Base-by-base conservation (phyloP, 2,329 filamentous ascomycete species). In the Myriosclerotinia curreyana region DNA sequence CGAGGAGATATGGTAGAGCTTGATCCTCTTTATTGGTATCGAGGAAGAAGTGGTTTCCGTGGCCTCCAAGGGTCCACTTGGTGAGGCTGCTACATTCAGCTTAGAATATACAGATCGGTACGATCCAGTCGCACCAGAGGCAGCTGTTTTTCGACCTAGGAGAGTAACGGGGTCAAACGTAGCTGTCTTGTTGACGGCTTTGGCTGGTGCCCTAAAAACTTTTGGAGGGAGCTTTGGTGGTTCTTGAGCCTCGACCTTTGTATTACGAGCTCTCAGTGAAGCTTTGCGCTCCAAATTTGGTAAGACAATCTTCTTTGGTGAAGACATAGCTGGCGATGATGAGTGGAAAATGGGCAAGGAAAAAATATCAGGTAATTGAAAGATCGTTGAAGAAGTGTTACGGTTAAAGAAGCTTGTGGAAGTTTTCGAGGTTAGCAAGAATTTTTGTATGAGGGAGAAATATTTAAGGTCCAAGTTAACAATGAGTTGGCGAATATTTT, bases 111-210 rank as follows among this genome's bases (percentile, higher is more conserved):
- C n/a, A 4, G 40, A 15, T 5, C 38, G 22, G 17, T 44, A 44
- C 11, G 1, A 2, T n/a, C 25, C 6, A n/a, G 11, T 11, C 3
- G 22, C 31, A 44, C 12, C 11, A 22, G 17, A 0, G 3, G 20
- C 15, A n/a, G 0, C 5, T 8, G 1, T 5, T n/a, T 0, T 1
- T 9, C 1, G 6, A 11, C 6, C 11, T 17, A 17, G 5, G 8
- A 28, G 28, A n/a, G n/a, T 6, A 0, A 17, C 36, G n/a, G 17
- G 5, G 7, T 15, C 17, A 12, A 11, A 7, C 6, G 20, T 6
- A 38, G 3, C 12, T 15, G 20, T 44, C 42, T 22, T 40, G 17
- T 25, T 38, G 15, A 17, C 6, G 9, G 7, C 2, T 40, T 14
- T 12, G 5, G 3, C 11, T 11, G 14, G 15, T 4, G 17, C 5